Conservation (phyloP, 176 grass and related monocot genomes). For the Ananas comosus region DNA sequence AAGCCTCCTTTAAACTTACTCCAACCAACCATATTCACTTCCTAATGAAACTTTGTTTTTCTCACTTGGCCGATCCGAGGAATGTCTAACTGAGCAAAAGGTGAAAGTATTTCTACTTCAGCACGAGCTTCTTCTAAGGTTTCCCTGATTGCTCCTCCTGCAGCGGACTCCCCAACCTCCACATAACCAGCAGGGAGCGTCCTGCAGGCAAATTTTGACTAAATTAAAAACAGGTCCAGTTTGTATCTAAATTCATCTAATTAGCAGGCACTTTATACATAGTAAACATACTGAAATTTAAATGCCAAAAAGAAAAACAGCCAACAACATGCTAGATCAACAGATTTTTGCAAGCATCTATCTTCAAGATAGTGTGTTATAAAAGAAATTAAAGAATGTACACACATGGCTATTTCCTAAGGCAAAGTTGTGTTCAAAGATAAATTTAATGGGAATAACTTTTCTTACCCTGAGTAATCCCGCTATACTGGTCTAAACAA, state of each 20-base stretch:
- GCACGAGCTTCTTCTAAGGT: conserved; percentile 97
- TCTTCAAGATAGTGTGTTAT: too few relatives aligned
- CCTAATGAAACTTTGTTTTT: conserved; percentile 10
- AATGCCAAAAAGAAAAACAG: too few relatives aligned
- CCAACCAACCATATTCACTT: conserved; percentile 2
- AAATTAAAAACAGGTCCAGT: not conserved
- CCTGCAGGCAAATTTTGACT: conserved; percentile 26
- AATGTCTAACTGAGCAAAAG: conserved; percentile 98
- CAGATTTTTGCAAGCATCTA: too few relatives aligned
- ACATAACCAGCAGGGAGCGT: conserved; percentile 99
- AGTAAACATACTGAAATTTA: too few relatives aligned
- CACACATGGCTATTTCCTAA: too few relatives aligned
- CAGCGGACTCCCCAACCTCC: conserved; percentile 81
- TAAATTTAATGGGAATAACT: too few relatives aligned
- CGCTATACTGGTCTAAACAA: too few relatives aligned
- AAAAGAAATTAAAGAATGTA: too few relatives aligned
- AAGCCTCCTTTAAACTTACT: conserved; percentile 32
- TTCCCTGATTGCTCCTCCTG: conserved; percentile 86
- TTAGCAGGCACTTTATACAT: too few relatives aligned
- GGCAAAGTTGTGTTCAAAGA: too few relatives aligned
- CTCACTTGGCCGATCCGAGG: conserved; percentile 97
- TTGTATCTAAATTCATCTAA: not conserved
- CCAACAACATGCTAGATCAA: too few relatives aligned
- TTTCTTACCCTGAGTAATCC: too few relatives aligned
- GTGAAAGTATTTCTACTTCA: conserved; percentile 91